Conservation (phyloP, 768 basidiomycete genomes). For the Boletus tomentosulus region DNA sequence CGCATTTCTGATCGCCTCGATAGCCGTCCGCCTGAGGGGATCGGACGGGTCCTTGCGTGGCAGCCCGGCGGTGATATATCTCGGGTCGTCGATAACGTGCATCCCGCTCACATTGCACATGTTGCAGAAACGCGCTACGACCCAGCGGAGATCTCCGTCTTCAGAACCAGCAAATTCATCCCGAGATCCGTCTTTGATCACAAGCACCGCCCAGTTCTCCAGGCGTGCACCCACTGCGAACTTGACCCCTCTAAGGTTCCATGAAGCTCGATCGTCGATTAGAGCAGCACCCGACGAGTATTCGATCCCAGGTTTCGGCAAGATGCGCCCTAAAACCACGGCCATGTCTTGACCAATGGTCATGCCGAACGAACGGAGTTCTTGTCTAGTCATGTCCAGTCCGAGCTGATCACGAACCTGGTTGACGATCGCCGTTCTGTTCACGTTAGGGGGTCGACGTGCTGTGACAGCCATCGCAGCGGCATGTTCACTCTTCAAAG, state of each 20-base stretch:
- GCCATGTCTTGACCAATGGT: constrained; percentile 40
- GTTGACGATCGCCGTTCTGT: constrained; percentile 18
- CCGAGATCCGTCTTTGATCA: constrained; percentile 51
- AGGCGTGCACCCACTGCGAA: constrained; percentile 54
- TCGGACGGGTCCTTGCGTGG: constrained; percentile 45
- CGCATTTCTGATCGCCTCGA: constrained; percentile 14
- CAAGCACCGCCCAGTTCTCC: constrained; percentile 59
- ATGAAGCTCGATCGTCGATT: constrained; percentile 39
- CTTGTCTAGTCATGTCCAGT: constrained; percentile 23
- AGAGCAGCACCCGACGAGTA: constrained; percentile 30
- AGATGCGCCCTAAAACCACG: constrained; percentile 43
- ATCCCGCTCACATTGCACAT: constrained; percentile 64
- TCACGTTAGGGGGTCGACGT: constrained; percentile 38
- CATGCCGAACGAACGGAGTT: constrained; percentile 37
- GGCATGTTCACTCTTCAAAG: constrained; percentile 38
- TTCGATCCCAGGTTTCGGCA: constrained; percentile 35
- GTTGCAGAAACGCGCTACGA: constrained; percentile 46
- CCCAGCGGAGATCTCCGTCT: constrained; percentile 46
- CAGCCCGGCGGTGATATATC: constrained; percentile 37
- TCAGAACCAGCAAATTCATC: constrained; percentile 42
- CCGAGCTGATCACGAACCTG: constrained; percentile 36
- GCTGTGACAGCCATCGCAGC: constrained; percentile 40
- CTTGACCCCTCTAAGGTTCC: constrained; percentile 45
- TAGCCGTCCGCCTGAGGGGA: constrained; percentile 43
- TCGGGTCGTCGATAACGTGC: constrained; percentile 39